A percentile compares a stretch with the other conserved stretches of the same genome.
These are phyloP conservation scores for Pulveroboletus sp. DNA, from an alignment of 768 basidiomycete species.

Conservation along the genomic window DNA sequence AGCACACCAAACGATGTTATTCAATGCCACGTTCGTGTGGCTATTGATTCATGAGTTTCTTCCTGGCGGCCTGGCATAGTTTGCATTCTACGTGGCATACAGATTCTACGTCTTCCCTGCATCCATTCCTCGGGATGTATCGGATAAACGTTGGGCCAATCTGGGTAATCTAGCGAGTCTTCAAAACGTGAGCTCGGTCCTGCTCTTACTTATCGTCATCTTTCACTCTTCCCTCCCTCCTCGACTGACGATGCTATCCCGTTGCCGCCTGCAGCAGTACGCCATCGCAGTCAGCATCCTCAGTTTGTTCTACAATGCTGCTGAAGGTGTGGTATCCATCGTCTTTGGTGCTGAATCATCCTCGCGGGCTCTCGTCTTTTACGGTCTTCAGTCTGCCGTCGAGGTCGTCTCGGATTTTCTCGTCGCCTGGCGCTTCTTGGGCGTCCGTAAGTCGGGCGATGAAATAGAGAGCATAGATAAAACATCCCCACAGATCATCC, in stretches of 20 bases:
- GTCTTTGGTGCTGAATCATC: conserved; percentile 42
- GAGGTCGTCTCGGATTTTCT: conserved; percentile 42
- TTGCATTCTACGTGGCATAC: not conserved
- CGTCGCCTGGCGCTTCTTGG: conserved; percentile 42
- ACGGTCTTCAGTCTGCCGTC: conserved; percentile 44
- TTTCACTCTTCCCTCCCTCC: not conserved
- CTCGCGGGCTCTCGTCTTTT: conserved; percentile 44
- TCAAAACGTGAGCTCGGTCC: not conserved
- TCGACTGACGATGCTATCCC: conserved; percentile 15
- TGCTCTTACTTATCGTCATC: not conserved
- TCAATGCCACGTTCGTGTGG: not conserved
- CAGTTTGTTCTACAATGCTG: conserved; percentile 37
- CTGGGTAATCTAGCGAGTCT: not conserved
- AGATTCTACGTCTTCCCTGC: not conserved
- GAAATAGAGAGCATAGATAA: conserved; percentile 13
- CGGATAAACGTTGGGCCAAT: not conserved
- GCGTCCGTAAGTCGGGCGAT: conserved; percentile 31
- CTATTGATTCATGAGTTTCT: not conserved
- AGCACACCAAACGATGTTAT: too few species aligned
- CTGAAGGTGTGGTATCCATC: conserved; percentile 41
- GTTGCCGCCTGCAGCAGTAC: conserved; percentile 25
- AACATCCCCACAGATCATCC: conserved; percentile 8
- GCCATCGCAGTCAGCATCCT: conserved; percentile 40
- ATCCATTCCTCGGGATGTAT: not conserved
- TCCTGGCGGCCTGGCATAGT: not conserved